Percentiles rank a stretch among this genome's conserved stretches.
Conservation (phyloP, 2,329 filamentous ascomycete genomes). For the Parastagonospora avenae region DNA sequence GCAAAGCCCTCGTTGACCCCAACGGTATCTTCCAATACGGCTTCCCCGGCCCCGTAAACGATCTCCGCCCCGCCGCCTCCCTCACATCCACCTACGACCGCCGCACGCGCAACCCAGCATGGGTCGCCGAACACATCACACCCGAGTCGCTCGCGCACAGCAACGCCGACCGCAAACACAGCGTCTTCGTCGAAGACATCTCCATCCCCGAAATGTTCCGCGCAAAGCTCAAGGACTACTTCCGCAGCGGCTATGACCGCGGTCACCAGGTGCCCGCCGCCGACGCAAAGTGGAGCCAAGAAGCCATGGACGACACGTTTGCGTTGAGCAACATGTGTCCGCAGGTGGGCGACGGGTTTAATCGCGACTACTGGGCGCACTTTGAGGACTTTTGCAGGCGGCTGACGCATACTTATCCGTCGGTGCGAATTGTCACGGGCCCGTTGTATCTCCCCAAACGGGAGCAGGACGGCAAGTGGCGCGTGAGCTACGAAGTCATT, state of each 20-base stretch:
- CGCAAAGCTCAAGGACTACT: slow-evolving; percentile 90
- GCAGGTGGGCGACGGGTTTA: slow-evolving; percentile 97
- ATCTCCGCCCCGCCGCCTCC: slow-evolving; percentile 76
- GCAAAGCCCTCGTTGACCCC: slow-evolving; percentile 52
- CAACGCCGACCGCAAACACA: slow-evolving; percentile 83
- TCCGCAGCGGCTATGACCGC: slow-evolving; percentile 90
- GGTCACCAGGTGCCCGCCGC: slow-evolving; percentile 97
- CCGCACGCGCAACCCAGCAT: slow-evolving; percentile 86
- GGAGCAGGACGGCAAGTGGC: slow-evolving; percentile 92
- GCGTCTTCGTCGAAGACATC: slow-evolving; percentile 80
- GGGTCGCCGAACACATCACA: slow-evolving; percentile 95
- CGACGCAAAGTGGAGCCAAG: slow-evolving; percentile 93
- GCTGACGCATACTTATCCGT: slow-evolving; percentile 79
- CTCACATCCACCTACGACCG: slow-evolving; percentile 91
- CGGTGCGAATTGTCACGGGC: slow-evolving; percentile 88
- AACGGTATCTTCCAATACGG: slow-evolving; percentile 63
- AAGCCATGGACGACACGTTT: slow-evolving; percentile 95
- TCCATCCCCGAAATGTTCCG: slow-evolving; percentile 84
- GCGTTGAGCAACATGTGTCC: slow-evolving; percentile 96
- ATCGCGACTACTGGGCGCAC: slow-evolving; percentile 98
- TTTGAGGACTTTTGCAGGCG: slow-evolving; percentile 96
- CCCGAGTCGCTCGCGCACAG: slow-evolving; percentile 75
- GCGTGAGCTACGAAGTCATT: slow-evolving; percentile 93
- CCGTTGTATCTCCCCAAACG: slow-evolving; percentile 89
- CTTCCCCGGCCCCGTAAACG: slow-evolving; percentile 87